phyloP scores from a whole-genome alignment of 2,329 filamentous ascomycete genomes.

The Ustulina deusta region DNA sequence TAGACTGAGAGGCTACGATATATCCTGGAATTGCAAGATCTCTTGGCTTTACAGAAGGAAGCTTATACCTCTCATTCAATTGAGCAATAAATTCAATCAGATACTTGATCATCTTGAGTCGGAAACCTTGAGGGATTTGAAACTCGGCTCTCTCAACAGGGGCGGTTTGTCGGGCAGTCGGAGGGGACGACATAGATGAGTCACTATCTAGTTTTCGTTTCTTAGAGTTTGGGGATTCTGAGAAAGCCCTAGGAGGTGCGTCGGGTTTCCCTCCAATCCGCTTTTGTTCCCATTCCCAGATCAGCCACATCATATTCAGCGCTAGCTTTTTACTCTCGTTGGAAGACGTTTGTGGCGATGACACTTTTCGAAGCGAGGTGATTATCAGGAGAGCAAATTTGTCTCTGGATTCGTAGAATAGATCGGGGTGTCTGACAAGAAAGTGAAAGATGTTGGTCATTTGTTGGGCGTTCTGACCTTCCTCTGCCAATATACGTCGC shows the following conservation, averaged over 20 bases:
- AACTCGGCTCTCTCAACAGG: conserved; percentile 72
- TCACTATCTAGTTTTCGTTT: conserved; percentile 83
- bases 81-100: conserved; percentile 95
- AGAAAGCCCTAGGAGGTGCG: conserved; percentile 57
- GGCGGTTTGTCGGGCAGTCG: conserved; percentile 60
- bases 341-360: conserved; percentile 82
- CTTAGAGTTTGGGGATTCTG: conserved; percentile 77
- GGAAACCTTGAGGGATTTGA: conserved; percentile 72
- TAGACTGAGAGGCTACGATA: conserved; percentile 65
- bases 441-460: conserved; percentile 98
- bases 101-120: conserved; percentile 90
- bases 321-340: conserved; percentile 93
- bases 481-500: conserved; percentile 89
- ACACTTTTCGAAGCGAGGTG: conserved; percentile 87
- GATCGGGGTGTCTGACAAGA: conserved; percentile 87
- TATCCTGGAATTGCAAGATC: conserved; percentile 62
- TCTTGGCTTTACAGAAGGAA: conserved; percentile 76
- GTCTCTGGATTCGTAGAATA: conserved; percentile 95
- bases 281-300: conserved; percentile 92
- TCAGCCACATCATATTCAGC: conserved; percentile 88
- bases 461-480: conserved; percentile 94
- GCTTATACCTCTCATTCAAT: conserved; percentile 84
- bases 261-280: conserved; percentile 73
- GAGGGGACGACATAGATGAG: conserved; percentile 65
- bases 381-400: conserved; percentile 92